A percentile compares a stretch with the other conserved stretches of the same genome.
Conservation (phyloP, 2,329 filamentous ascomycete genomes). For the Ophiostoma piceae region DNA sequence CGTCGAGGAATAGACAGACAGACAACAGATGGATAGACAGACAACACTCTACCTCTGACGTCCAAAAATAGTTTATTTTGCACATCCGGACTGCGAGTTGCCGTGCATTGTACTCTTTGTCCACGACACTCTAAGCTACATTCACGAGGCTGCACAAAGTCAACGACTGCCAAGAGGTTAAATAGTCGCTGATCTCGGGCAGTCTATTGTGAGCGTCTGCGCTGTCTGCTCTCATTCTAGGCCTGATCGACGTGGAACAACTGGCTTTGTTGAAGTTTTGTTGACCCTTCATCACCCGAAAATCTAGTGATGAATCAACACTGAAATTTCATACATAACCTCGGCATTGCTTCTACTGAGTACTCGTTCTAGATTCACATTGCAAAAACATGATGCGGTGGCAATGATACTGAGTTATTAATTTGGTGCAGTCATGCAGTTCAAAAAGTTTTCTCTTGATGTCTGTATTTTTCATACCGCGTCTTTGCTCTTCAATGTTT, state of each 20-base stretch:
- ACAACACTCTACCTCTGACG: not conserved
- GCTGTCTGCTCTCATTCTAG: not conserved
- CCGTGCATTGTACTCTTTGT: not conserved
- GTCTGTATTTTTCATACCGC: no score
- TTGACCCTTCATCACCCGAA: no score
- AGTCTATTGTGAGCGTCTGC: not conserved
- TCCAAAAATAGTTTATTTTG: not conserved
- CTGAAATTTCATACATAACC: no score
- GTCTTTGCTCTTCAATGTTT: not conserved
- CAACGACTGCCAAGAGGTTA: constrained; percentile 5
- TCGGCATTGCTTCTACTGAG: not conserved
- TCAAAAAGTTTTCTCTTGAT: not conserved
- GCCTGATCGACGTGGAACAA: not conserved
- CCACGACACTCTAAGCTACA: not conserved
- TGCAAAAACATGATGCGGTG: not conserved
- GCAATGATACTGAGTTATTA: constrained; percentile 4
- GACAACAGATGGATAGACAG: not conserved
- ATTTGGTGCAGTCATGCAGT: not conserved
- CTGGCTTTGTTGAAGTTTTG: not conserved
- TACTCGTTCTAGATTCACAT: not conserved
- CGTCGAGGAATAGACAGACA: not conserved
- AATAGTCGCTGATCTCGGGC: not conserved
- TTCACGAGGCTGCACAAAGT: not conserved
- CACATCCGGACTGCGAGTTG: not conserved
- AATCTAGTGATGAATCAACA: no score